A percentile compares a stretch with the other conserved stretches of the same genome.
Conservation (phyloP, 1,284 basidiomycete genomes). For the Ceratorhiza oryzae-sativae region DNA sequence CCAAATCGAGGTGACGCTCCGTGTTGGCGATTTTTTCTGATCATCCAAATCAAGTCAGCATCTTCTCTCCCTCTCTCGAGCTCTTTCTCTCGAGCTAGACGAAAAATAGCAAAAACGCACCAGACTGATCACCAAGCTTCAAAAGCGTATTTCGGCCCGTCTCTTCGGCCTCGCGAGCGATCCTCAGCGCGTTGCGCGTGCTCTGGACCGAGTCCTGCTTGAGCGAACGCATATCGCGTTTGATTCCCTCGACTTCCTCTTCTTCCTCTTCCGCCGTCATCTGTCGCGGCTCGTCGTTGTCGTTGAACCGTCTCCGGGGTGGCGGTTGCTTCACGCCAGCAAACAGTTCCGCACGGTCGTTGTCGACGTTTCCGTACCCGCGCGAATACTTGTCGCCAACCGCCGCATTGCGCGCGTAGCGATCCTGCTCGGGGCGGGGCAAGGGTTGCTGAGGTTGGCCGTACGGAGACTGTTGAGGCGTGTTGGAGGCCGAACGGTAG, state of each 20-base stretch:
- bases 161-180: constrained; percentile 96
- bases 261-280: constrained; percentile 78
- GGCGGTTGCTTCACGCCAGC: constrained; percentile 65
- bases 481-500: constrained; percentile 63
- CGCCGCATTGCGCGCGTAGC: constrained; percentile 42
- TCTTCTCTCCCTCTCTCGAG: too few species aligned
- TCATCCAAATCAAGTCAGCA: constrained; percentile 7
- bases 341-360: constrained; percentile 78
- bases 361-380: constrained; percentile 60
- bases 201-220: constrained; percentile 95
- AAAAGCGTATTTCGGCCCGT: constrained; percentile 87
- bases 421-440: constrained; percentile 19
- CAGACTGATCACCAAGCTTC: constrained; percentile 94
- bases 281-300: constrained; percentile 56
- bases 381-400: constrained; percentile 70
- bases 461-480: constrained; percentile 71
- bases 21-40: constrained; percentile 91
- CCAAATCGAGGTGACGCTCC: constrained; percentile 92
- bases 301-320: constrained; percentile 57
- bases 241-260: constrained; percentile 96
- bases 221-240: constrained; percentile 86
- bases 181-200: constrained; percentile 89
- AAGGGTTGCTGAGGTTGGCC: constrained; percentile 55
- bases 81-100: neutral
- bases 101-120: constrained; percentile 56